Conservation (phyloP, 2,329 filamentous ascomycete species). For the Verticillium dahliae region DNA sequence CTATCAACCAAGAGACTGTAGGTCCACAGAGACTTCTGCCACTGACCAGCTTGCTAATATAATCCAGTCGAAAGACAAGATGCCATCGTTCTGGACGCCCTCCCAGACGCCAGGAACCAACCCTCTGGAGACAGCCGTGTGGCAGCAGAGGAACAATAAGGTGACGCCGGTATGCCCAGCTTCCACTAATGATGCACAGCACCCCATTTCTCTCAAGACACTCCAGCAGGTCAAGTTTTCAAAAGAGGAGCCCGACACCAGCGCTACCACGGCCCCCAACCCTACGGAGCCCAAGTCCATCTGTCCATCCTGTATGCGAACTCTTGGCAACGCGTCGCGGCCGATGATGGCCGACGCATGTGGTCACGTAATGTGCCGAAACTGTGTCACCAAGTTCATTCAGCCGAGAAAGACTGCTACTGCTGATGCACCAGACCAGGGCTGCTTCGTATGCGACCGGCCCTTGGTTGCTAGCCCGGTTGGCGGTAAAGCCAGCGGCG, state of each 20-base stretch:
- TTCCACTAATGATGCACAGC: constrained; percentile 57
- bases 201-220: constrained; percentile 71
- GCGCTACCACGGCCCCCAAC: constrained; percentile 30
- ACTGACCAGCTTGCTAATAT: not conserved
- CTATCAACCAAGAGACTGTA: constrained; percentile 68
- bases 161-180: constrained; percentile 69
- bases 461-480: constrained; percentile 45
- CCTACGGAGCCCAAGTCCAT: constrained; percentile 26
- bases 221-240: constrained; percentile 73
- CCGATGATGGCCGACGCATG: constrained; percentile 81
- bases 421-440: constrained; percentile 26
- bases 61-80: constrained; percentile 19
- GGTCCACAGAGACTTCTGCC: constrained; percentile 3
- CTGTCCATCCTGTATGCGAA: constrained; percentile 84
- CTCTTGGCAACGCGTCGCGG: constrained; percentile 72
- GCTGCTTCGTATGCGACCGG: constrained; percentile 83
- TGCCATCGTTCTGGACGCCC: constrained; percentile 92
- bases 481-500: constrained; percentile 27
- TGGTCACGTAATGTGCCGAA: constrained; percentile 84
- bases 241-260: constrained; percentile 50
- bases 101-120: constrained; percentile 61
- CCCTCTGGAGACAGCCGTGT: constrained; percentile 13
- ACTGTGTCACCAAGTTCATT: constrained; percentile 81
- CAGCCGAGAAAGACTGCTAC: constrained; percentile 38
- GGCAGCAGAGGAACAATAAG: constrained; percentile 53